A percentile compares a stretch with the other conserved stretches of the same genome.
These are phyloP conservation scores for Ophiostoma pallidulum DNA, from an alignment of 2,329 filamentous ascomycete species.

Conservation along the genomic window DNA sequence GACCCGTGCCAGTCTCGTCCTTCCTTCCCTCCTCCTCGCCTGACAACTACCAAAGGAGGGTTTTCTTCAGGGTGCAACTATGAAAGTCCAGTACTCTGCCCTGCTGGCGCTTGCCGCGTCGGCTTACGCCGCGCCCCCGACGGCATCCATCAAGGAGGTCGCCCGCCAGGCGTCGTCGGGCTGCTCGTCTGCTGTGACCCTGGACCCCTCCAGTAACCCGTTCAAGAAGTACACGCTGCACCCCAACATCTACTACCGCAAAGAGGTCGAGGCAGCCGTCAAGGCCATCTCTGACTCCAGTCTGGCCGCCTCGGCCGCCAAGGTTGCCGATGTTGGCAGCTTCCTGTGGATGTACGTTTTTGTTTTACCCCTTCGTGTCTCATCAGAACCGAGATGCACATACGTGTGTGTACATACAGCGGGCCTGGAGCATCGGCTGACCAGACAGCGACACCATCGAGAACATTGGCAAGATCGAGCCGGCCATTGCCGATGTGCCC, in stretches of 20 bases:
- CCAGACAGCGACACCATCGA: conserved; percentile 27
- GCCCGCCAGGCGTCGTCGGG: conserved; percentile 23
- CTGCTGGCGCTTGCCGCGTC: conserved; percentile 27
- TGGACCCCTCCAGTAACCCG: conserved; percentile 30
- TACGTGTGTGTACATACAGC: not conserved
- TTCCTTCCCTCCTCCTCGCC: not conserved
- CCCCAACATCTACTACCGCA: conserved; percentile 29
- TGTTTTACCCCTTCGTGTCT: not conserved
- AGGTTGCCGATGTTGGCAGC: conserved; percentile 30
- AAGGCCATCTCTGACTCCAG: conserved; percentile 21
- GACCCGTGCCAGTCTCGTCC: not conserved
- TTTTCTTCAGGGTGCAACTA: conserved; percentile 16
- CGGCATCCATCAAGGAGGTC: conserved; percentile 18
- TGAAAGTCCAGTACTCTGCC: conserved; percentile 29
- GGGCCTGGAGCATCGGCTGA: too few relatives aligned
- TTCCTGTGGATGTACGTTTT: conserved; percentile 31
- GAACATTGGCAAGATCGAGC: conserved; percentile 29
- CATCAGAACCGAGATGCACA: too few relatives aligned
- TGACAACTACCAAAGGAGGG: not conserved
- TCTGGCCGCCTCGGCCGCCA: conserved; percentile 23
- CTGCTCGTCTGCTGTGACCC: conserved; percentile 28
- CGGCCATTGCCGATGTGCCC: conserved; percentile 27
- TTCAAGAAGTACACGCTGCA: conserved; percentile 31
- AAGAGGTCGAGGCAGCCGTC: conserved; percentile 29
- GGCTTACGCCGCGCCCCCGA: conserved; percentile 26